These are phyloP conservation scores for Synchytrium microbalum DNA, from an alignment of 371 early-diverging fungal species.

Conservation along the genomic window DNA sequence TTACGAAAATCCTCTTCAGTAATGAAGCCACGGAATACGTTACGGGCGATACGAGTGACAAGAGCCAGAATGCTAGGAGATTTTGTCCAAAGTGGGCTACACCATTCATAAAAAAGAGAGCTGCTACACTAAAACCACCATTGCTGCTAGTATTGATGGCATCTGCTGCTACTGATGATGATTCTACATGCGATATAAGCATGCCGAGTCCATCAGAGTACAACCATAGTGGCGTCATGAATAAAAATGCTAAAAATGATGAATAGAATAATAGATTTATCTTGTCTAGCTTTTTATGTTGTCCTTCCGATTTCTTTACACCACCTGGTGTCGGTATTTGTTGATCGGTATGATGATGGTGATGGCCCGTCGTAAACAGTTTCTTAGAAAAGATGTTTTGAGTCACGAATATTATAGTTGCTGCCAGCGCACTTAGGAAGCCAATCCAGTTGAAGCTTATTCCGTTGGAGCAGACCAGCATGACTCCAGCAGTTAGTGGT, in stretches of 20 bases:
- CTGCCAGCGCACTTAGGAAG: constrained; percentile 59
- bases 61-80: constrained; percentile 70
- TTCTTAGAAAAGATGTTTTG: constrained; percentile 79
- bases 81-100: constrained; percentile 70
- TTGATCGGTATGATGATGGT: not conserved
- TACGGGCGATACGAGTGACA: constrained; percentile 71
- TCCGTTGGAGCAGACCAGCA: constrained; percentile 58
- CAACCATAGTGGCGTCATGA: constrained; percentile 77
- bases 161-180: not conserved
- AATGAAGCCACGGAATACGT: constrained; percentile 83
- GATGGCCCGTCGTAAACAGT: constrained; percentile 42
- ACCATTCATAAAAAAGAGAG: constrained; percentile 67
- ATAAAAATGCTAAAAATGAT: constrained; percentile 52
- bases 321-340: constrained; percentile 1
- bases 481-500: constrained; percentile 78
- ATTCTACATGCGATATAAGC: not conserved
- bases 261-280: constrained; percentile 75
- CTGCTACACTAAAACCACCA: not conserved
- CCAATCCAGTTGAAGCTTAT: constrained; percentile 52
- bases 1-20: constrained; percentile 84
- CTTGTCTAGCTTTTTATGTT: constrained; percentile 63
- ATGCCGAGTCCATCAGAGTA: constrained; percentile 58
- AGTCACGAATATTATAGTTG: constrained; percentile 69
- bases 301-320: not conserved
- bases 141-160: not conserved